Evolutionary conservation across 768 basidiomycete species (phyloP).

Genomic region (Pisolithus sp.): DNA sequence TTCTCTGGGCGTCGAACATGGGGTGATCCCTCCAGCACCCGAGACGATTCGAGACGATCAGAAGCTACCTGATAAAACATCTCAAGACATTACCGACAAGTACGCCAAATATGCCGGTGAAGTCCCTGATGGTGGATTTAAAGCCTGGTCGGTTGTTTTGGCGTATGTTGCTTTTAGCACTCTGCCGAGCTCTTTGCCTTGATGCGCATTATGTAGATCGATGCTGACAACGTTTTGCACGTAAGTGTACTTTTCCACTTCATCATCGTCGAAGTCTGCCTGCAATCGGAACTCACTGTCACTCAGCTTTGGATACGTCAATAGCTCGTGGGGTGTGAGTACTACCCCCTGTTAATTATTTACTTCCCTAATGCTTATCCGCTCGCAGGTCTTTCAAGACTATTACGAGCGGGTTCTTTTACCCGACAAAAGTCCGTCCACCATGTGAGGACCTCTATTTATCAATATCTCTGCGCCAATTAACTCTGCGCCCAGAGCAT

Average conservation of each 20-base stretch:
- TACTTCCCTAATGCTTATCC: no score
- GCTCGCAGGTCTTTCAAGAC: constrained; percentile 59
- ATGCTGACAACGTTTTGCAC: constrained; percentile 33
- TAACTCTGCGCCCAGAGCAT: constrained; percentile 42
- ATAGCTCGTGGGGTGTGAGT: constrained; percentile 63
- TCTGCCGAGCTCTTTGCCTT: background rate
- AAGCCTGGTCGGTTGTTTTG: constrained; percentile 26
- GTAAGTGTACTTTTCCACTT: constrained; percentile 16
- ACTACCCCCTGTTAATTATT: no score
- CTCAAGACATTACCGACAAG: constrained; percentile 2
- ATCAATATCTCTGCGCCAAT: background rate
- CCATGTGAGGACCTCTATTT: constrained; percentile 39
- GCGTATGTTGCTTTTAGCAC: constrained; percentile 12
- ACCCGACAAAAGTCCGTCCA: constrained; percentile 45
- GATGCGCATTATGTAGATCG: constrained; percentile 6
- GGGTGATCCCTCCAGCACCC: no score
- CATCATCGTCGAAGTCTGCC: background rate
- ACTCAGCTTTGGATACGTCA: constrained; percentile 59
- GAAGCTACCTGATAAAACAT: background rate
- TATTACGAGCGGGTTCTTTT: constrained; percentile 59
- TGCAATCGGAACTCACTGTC: background rate
- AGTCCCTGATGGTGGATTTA: constrained; percentile 24
- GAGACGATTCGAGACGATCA: constrained; percentile 1
- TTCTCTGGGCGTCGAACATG: no score
- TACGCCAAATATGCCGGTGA: constrained; percentile 17